These are phyloP conservation scores for Capsicum chinense DNA, from an alignment of 257 asterid genomes.

Conservation along the genomic window DNA sequence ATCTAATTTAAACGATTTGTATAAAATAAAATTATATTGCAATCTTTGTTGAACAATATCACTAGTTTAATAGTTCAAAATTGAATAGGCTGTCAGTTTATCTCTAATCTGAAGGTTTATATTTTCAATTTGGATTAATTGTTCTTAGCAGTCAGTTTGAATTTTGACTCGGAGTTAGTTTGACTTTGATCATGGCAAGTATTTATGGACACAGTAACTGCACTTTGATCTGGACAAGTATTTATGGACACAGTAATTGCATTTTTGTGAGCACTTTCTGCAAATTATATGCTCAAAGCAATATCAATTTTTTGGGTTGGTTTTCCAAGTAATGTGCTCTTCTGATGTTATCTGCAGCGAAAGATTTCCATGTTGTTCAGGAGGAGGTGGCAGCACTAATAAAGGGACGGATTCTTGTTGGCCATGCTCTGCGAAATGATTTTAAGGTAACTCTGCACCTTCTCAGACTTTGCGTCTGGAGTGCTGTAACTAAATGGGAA, in stretches of 20 bases:
- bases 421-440: constrained; percentile 96
- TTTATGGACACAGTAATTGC: neutral
- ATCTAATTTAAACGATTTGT: neutral
- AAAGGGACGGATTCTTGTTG: constrained; percentile 78
- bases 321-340: neutral
- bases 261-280: neutral
- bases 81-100: neutral
- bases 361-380: constrained; percentile 75
- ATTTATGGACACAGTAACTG: neutral
- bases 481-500: constrained; percentile 23
- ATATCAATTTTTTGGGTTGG: neutral
- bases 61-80: neutral
- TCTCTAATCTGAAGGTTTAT: constrained; percentile 1
- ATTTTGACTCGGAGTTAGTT: neutral
- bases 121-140: neutral
- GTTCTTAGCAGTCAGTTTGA: neutral
- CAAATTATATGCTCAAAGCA: constrained; percentile 8
- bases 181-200: constrained; percentile 6
- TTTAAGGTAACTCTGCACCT: constrained; percentile 58
- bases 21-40: neutral
- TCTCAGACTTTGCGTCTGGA: constrained; percentile 4
- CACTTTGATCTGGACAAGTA: constrained; percentile 8
- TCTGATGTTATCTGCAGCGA: constrained; percentile 63
- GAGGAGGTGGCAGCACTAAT: constrained; percentile 81
- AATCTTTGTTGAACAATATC: constrained; percentile 11